Base-by-base conservation (phyloP, 495 filamentous ascomycete genomes). In the Daldinia bambusicola region DNA sequence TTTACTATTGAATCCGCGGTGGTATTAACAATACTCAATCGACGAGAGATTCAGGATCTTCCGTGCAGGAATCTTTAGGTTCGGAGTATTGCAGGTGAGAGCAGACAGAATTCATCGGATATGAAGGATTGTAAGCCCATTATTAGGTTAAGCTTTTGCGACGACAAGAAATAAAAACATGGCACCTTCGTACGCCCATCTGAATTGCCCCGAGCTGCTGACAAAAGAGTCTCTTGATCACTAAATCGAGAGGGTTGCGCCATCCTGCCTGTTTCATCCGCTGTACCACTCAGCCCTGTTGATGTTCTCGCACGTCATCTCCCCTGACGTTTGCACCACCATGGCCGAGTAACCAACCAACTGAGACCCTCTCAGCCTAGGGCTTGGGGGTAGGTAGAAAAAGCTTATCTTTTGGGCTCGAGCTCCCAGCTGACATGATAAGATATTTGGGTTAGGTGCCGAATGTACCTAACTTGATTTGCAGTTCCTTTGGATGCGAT, bases 301-400 rank as follows among this genome's bases (percentile, higher is more conserved):
- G 65, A 50, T 50, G 70, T 62, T 63, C 65, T 68, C 64, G 70
- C 70, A 72, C 70, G 70, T 50, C 70, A 72, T 72, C 61, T 57
- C 50, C 65, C 65, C 55, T 63, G 58, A 38, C 60, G 30, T 41
- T 71, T 71, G 62, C 68, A 66, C 34, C 68, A 71, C 68, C 22
- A 37, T n/a, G 34, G 34, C 53, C n/a, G 41, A 53, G 55, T 59
- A 6, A 36, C n/a, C 30, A 55, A 36, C 30, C 30, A 55, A 36
- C 30, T 18, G 22, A 52, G 52, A 36, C 31, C 31, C 52, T 52
- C 22, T 32, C 26, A 56, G 26, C 9, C 26, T 26, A 3, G 26
- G 26, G 26, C 26, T 26, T 56, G 43, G 37, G 37, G 43, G 8
- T n/a, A 12, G 4, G 1, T 22, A 20, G 38, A n/a, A 14, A 14